Evolutionary conservation across 2,329 filamentous ascomycete species (phyloP).

Genomic region (Aureobasidium mangrovei): DNA sequence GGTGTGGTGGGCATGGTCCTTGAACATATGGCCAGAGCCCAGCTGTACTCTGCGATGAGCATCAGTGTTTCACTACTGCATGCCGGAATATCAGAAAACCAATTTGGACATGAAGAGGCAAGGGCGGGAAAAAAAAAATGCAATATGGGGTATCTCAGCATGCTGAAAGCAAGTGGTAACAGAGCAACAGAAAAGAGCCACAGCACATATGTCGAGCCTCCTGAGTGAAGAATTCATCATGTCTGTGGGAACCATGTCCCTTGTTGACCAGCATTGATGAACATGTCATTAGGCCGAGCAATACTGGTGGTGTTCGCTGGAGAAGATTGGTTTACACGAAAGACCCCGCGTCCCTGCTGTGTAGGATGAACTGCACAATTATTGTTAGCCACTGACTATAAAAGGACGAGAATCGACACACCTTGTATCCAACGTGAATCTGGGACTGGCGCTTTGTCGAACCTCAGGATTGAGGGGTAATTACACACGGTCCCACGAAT

Average conservation of each 20-base stretch:
- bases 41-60: too few relatives aligned
- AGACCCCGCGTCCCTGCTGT: not conserved
- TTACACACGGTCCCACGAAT: conserved; percentile 11
- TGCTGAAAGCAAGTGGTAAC: not conserved
- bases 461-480: conserved; percentile 13
- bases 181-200: not conserved
- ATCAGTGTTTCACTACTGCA: not conserved
- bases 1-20: too few relatives aligned
- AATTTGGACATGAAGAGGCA: not conserved
- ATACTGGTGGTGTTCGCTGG: not conserved
- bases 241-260: not conserved
- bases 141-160: conserved; percentile 10
- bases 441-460: conserved; percentile 12
- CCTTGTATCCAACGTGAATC: conserved; percentile 11
- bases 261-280: not conserved
- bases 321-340: conserved; percentile 6
- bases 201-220: not conserved
- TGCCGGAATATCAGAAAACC: not conserved
- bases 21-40: too few relatives aligned
- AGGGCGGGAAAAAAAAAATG: not conserved
- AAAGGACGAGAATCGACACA: not conserved
- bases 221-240: not conserved
- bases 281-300: not conserved
- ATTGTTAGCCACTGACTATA: not conserved
- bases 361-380: conserved; percentile 2